These are phyloP conservation scores for Pleurotus cornucopiae DNA, from an alignment of 768 basidiomycete genomes.

Conservation along the genomic window DNA sequence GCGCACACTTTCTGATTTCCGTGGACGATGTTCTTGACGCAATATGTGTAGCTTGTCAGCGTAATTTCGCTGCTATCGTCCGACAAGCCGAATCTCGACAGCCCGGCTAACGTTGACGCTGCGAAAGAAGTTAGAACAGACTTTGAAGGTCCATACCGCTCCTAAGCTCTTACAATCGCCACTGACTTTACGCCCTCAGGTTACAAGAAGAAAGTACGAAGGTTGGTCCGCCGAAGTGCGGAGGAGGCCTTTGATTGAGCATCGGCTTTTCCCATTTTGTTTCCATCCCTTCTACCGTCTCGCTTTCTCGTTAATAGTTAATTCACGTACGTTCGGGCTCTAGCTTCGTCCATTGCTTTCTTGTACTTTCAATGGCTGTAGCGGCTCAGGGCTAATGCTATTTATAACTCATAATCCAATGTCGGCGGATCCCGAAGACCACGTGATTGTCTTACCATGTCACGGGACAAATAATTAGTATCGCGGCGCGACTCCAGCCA, in stretches of 20 bases:
- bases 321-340: constrained; percentile 7
- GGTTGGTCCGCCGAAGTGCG: constrained; percentile 80
- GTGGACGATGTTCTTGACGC: constrained; percentile 10
- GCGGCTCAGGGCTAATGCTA: not conserved
- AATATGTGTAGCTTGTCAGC: constrained; percentile 69
- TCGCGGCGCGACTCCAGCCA: no score
- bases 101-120: constrained; percentile 95
- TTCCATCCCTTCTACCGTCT: constrained; percentile 7
- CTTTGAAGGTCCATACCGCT: constrained; percentile 42
- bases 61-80: constrained; percentile 95
- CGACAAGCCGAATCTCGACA: constrained; percentile 86
- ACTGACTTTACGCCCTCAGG: constrained; percentile 33
- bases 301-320: constrained; percentile 12
- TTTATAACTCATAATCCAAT: not conserved
- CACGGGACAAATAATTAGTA: not conserved
- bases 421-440: not conserved
- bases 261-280: constrained; percentile 9
- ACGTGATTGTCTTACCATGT: not conserved
- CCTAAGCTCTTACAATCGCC: not conserved
- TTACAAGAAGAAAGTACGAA: constrained; percentile 96
- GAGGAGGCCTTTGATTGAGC: constrained; percentile 80
- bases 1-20: constrained; percentile 14
- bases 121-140: constrained; percentile 82
- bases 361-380: not conserved
- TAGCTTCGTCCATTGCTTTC: not conserved